These are phyloP conservation scores for Coniophora puteana DNA, from an alignment of 1,284 basidiomycete genomes.

Conservation along the genomic window DNA sequence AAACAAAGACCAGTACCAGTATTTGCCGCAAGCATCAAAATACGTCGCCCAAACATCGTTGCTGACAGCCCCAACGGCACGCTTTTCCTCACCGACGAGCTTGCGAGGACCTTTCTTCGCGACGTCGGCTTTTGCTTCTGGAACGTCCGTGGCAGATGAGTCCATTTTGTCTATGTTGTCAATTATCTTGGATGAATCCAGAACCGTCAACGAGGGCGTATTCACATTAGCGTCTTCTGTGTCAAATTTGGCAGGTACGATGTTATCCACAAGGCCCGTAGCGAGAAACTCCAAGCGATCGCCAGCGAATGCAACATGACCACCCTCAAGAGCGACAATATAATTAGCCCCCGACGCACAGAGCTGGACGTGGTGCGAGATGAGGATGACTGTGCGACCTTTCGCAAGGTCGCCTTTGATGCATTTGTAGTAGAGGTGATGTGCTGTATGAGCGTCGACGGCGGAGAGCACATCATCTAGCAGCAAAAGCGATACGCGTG, in stretches of 20 bases:
- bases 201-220: too few species aligned
- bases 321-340: conserved; percentile 83
- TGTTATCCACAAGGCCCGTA: conserved; percentile 61
- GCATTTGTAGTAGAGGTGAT: conserved; percentile 81
- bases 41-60: conserved; percentile 82
- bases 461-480: conserved; percentile 85
- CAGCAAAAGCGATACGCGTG: conserved; percentile 79
- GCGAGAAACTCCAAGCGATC: conserved; percentile 59
- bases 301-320: conserved; percentile 75
- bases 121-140: conserved; percentile 39
- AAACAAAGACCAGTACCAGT: conserved; percentile 74
- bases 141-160: conserved; percentile 40
- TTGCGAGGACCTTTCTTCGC: conserved; percentile 77
- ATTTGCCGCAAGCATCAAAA: conserved; percentile 65
- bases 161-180: conserved; percentile 44
- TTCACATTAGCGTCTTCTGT: conserved; percentile 18
- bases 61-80: conserved; percentile 81
- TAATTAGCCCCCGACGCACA: conserved; percentile 68
- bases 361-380: conserved; percentile 86
- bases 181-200: too few species aligned
- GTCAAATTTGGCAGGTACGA: conserved; percentile 53
- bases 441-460: conserved; percentile 88
- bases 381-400: conserved; percentile 79
- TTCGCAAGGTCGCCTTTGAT: conserved; percentile 81
- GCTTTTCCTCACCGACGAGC: conserved; percentile 86